These are phyloP conservation scores for Glycine tomentella DNA, from an alignment of 306 rosid genomes.

Conservation along the genomic window DNA sequence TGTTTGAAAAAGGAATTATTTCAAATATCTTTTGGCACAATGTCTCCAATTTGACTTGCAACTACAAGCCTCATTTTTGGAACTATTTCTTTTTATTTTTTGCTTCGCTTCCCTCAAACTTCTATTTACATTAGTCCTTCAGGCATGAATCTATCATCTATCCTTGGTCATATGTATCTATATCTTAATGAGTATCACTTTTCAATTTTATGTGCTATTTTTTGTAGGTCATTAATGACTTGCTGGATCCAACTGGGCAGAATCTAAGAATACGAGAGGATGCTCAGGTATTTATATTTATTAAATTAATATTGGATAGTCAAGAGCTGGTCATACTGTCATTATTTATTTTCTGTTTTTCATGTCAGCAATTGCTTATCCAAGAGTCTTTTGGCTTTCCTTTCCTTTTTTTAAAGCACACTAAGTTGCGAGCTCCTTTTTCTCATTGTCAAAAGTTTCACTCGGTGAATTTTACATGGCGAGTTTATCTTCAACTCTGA, in stretches of 20 bases:
- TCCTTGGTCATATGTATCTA: slow-evolving; percentile 12
- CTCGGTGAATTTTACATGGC: not conserved
- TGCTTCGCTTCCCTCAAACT: not conserved
- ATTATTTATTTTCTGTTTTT: slow-evolving; percentile 30
- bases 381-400: not conserved
- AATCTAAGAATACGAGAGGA: slow-evolving; percentile 89
- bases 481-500: slow-evolving; percentile 14
- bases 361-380: slow-evolving; percentile 21
- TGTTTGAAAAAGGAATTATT: not conserved
- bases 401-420: slow-evolving; percentile 12
- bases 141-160: slow-evolving; percentile 9
- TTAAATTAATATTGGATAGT: slow-evolving; percentile 36
- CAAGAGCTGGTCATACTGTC: not conserved
- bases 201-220: slow-evolving; percentile 34
- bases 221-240: slow-evolving; percentile 83
- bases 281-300: slow-evolving; percentile 70
- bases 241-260: slow-evolving; percentile 85
- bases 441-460: slow-evolving; percentile 30
- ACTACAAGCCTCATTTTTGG: not conserved
- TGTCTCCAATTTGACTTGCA: slow-evolving; percentile 7
- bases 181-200: not conserved
- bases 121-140: not conserved
- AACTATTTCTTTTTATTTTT: not conserved
- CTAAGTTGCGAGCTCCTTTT: slow-evolving; percentile 21
- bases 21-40: slow-evolving; percentile 3